Conservation (phyloP, 139 green algal species). For the Pleodorina starrii region DNA sequence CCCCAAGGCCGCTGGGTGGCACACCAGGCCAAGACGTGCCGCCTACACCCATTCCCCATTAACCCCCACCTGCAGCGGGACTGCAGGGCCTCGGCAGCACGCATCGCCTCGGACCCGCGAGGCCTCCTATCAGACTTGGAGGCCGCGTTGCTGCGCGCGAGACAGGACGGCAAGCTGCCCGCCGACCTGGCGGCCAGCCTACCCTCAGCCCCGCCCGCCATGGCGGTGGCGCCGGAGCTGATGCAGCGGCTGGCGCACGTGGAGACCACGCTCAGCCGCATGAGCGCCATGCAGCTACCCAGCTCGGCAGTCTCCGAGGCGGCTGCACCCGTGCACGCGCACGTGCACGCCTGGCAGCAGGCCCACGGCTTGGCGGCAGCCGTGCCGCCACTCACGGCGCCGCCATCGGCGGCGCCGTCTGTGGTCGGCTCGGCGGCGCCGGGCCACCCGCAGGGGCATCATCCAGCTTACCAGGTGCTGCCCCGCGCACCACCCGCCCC, state of each 20-base stretch:
- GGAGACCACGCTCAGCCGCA: neutral
- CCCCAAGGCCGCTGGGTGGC: neutral
- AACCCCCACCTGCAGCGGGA: neutral
- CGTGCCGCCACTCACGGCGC: no score
- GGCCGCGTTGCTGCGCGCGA: neutral
- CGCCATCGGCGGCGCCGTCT: neutral
- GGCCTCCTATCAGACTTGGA: neutral
- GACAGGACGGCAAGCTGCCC: neutral
- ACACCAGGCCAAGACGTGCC: neutral
- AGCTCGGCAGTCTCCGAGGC: neutral
- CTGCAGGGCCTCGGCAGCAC: neutral
- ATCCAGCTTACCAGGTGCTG: neutral
- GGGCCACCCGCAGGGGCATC: neutral
- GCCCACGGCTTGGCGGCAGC: no score
- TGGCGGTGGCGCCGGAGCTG: neutral
- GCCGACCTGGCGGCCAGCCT: neutral
- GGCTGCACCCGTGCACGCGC: neutral
- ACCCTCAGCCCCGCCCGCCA: neutral
- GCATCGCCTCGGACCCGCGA: neutral
- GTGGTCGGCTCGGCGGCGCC: neutral
- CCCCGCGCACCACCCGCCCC: neutral
- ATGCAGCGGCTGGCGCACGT: neutral
- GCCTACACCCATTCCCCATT: neutral
- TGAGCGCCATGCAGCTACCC: neutral
- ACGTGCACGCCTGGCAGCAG: neutral